Percentiles rank a stretch among this genome's conserved stretches.
These are phyloP conservation scores for Auricularia sp. DNA, from an alignment of 768 basidiomycete genomes.

Conservation along the genomic window DNA sequence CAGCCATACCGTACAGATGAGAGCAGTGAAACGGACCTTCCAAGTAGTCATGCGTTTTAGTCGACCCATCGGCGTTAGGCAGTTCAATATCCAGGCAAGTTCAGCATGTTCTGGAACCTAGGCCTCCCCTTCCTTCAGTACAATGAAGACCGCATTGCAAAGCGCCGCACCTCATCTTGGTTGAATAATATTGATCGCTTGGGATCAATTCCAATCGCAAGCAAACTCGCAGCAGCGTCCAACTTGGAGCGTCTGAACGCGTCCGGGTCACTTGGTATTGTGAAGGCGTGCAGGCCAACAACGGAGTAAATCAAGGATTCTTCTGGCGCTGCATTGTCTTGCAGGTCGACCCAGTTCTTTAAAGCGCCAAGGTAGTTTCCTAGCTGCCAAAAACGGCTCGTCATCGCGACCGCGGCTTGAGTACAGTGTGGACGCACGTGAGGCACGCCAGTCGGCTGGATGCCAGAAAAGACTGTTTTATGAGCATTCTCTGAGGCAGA, in stretches of 20 bases:
- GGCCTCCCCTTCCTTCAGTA: neutral
- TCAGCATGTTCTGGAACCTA: constrained; percentile 82
- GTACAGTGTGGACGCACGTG: constrained; percentile 47
- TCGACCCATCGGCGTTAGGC: constrained; percentile 72
- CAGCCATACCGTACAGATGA: neutral
- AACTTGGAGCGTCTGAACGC: constrained; percentile 49
- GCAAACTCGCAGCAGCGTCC: constrained; percentile 59
- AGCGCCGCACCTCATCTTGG: constrained; percentile 68
- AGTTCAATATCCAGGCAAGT: constrained; percentile 82
- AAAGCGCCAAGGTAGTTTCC: constrained; percentile 92
- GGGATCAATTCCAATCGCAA: constrained; percentile 81
- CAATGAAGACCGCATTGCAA: neutral
- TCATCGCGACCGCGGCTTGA: neutral
- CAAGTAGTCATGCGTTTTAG: constrained; percentile 91
- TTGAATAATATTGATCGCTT: constrained; percentile 66
- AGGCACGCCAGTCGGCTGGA: constrained; percentile 87
- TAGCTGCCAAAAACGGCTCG: constrained; percentile 39
- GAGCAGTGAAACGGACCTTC: constrained; percentile 51
- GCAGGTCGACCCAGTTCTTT: constrained; percentile 79
- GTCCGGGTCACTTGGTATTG: constrained; percentile 64
- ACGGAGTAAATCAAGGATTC: constrained; percentile 75
- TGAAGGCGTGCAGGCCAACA: constrained; percentile 92
- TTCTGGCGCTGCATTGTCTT: constrained; percentile 44
- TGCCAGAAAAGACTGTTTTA: constrained; percentile 63
- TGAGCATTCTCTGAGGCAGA: constrained; percentile 9